These are phyloP conservation scores for Microthlaspi erraticum DNA, from an alignment of 345 rosid genomes.

Conservation along the genomic window DNA sequence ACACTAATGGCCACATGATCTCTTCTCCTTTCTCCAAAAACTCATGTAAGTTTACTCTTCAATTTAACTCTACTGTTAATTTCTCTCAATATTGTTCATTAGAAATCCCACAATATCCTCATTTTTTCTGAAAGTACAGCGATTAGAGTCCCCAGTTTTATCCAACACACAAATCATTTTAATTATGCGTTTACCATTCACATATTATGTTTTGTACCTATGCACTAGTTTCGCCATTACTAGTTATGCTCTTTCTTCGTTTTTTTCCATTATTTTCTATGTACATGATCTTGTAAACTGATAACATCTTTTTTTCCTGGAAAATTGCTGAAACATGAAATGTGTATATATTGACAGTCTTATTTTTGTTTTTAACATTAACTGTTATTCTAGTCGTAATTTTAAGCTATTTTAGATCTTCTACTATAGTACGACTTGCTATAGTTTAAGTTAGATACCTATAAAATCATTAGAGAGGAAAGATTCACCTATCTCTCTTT, in stretches of 20 bases:
- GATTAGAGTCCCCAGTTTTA: neutral
- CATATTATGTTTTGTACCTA: neutral
- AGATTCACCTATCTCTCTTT: neutral
- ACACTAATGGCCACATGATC: constrained; percentile 40
- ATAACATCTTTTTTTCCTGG: neutral
- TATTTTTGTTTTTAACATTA: neutral
- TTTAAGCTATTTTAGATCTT: neutral
- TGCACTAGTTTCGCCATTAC: neutral
- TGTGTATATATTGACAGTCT: neutral
- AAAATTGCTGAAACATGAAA: constrained; percentile 4
- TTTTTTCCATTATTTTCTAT: neutral
- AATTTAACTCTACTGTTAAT: constrained; percentile 2
- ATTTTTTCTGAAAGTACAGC: neutral
- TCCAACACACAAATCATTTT: constrained; percentile 8
- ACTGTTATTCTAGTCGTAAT: neutral
- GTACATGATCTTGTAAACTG: neutral
- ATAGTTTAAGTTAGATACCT: neutral
- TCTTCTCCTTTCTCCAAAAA: constrained; percentile 36
- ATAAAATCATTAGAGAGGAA: constrained; percentile 7
- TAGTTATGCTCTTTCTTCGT: neutral
- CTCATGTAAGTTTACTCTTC: constrained; percentile 30
- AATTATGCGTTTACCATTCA: constrained; percentile 15
- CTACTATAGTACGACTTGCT: neutral
- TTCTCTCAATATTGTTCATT: neutral
- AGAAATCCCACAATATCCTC: constrained; percentile 10